Conservation (phyloP, 768 basidiomycete genomes). For the Cystobasidium onofrii region DNA sequence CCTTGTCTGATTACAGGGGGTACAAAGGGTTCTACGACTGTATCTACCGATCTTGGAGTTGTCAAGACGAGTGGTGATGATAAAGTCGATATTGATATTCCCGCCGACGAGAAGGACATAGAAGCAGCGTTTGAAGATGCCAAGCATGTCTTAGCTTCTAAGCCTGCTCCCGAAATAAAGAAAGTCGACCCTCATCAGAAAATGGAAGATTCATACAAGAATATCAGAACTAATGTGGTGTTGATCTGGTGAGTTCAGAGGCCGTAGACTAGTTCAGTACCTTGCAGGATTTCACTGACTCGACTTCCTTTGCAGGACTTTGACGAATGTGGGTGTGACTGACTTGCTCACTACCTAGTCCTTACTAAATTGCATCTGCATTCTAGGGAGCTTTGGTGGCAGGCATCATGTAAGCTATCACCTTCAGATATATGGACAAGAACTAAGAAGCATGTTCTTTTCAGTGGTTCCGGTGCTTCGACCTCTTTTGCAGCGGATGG, state of each 20-base stretch:
- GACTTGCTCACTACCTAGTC: too few species aligned
- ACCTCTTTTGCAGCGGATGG: conserved; percentile 26
- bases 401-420: conserved; percentile 10
- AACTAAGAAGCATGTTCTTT: neutral
- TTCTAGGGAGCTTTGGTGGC: conserved; percentile 29
- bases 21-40: conserved; percentile 87
- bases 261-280: too few species aligned
- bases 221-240: conserved; percentile 85
- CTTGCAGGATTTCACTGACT: too few species aligned
- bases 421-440: neutral
- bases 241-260: conserved; percentile 52
- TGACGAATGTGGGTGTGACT: neutral
- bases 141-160: conserved; percentile 65
- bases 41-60: conserved; percentile 73
- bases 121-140: conserved; percentile 70
- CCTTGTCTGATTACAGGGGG: conserved; percentile 48
- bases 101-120: conserved; percentile 72
- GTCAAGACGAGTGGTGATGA: conserved; percentile 56
- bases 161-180: conserved; percentile 63
- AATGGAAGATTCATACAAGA: conserved; percentile 80
- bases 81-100: conserved; percentile 75
- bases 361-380: neutral
- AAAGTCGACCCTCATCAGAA: conserved; percentile 57
- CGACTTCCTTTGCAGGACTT: neutral
- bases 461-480: conserved; percentile 32